A percentile compares a stretch with the other conserved stretches of the same genome.
Conservation (phyloP, 495 filamentous ascomycete genomes). For the Apodospora peruviana region DNA sequence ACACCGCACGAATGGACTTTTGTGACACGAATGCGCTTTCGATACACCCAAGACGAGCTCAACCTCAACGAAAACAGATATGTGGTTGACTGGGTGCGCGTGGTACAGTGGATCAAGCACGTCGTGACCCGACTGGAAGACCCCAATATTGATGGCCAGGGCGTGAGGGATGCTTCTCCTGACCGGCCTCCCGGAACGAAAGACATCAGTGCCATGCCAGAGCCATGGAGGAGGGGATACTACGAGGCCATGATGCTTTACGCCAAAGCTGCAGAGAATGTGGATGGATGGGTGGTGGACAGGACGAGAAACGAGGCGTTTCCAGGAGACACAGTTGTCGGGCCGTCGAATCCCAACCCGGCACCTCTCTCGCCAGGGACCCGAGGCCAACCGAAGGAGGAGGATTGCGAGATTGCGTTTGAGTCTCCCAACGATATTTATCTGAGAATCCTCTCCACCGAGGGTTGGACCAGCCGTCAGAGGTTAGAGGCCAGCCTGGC, state of each 20-base stretch:
- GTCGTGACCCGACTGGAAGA: conserved; percentile 60
- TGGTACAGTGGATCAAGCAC: conserved; percentile 47
- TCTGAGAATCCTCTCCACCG: conserved; percentile 68
- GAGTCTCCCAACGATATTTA: conserved; percentile 65
- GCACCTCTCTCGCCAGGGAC: conserved; percentile 60
- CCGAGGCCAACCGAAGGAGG: conserved; percentile 56
- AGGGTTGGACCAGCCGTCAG: conserved; percentile 68
- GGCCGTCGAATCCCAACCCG: conserved; percentile 77
- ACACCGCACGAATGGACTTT: conserved; percentile 71
- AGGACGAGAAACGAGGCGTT: conserved; percentile 58
- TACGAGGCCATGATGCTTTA: conserved; percentile 71
- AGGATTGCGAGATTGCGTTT: conserved; percentile 61
- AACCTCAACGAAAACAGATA: conserved; percentile 43
- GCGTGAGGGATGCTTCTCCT: conserved; percentile 40
- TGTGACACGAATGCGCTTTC: conserved; percentile 53
- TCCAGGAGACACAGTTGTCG: conserved; percentile 63
- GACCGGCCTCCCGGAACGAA: conserved; percentile 24
- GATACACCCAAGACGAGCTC: conserved; percentile 53
- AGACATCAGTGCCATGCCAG: conserved; percentile 68
- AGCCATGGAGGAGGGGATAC: conserved; percentile 79
- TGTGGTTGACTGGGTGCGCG: conserved; percentile 59
- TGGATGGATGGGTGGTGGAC: conserved; percentile 72
- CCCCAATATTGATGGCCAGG: conserved; percentile 58
- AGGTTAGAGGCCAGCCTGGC: conserved; percentile 71
- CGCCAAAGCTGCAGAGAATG: conserved; percentile 69